phyloP scores from a whole-genome alignment of 2,329 filamentous ascomycete genomes.

The Apiospora malaysiana region DNA sequence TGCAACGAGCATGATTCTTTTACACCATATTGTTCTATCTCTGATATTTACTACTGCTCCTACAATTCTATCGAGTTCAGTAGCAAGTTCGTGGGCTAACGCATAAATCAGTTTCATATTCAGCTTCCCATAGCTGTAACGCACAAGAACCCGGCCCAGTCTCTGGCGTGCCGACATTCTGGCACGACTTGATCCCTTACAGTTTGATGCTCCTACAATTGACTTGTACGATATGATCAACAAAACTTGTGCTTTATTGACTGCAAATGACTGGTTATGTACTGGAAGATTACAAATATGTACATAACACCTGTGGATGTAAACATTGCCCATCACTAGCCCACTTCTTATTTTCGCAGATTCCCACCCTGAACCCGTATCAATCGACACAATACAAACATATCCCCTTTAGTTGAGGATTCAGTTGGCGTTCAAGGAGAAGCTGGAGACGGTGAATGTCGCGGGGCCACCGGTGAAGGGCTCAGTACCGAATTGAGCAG shows the following conservation, averaged over 20 bases:
- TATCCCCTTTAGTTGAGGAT: background rate
- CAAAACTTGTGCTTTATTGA: background rate
- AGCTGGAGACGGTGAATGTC: conserved; percentile 17
- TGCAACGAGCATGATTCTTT: conserved; percentile 21
- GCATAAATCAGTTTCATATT: background rate
- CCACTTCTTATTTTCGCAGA: background rate
- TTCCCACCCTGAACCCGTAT: background rate
- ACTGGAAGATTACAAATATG: background rate
- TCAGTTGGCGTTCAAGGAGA: conserved; percentile 12
- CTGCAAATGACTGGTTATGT: background rate
- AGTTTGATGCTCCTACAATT: background rate
- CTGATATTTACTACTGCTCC: background rate
- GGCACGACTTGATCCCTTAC: background rate
- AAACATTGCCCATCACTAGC: background rate
- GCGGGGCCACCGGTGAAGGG: conserved; percentile 19
- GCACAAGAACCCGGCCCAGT: background rate
- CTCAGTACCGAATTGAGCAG: conserved; percentile 20
- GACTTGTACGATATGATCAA: background rate
- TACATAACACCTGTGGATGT: background rate
- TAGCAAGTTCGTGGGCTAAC: conserved; percentile 1
- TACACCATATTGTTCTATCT: conserved; percentile 23
- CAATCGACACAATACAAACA: background rate
- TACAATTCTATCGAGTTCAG: background rate
- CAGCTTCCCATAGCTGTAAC: background rate
- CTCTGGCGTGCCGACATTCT: background rate